Conservation (phyloP, 345 rosid genomes). For the Syzygium oleosum region DNA sequence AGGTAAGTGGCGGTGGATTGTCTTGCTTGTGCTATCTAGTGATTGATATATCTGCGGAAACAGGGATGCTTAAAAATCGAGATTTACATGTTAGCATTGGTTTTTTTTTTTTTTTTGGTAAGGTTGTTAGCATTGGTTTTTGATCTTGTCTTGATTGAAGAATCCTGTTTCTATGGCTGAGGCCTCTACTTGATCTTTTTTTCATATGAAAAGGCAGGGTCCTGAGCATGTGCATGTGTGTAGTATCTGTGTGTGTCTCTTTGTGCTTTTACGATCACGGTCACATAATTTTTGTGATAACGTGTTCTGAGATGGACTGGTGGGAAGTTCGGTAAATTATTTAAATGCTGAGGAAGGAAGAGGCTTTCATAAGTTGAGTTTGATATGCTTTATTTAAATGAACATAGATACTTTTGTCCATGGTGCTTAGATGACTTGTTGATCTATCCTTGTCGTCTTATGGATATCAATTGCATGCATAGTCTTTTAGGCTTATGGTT, state of each 20-base stretch:
- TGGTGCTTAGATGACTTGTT: not conserved
- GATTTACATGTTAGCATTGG: not conserved
- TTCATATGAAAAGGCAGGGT: not conserved
- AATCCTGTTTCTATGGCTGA: not conserved
- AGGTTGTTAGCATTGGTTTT: not conserved
- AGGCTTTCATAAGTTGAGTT: not conserved
- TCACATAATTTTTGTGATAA: not conserved
- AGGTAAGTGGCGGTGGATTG: constrained; percentile 32
- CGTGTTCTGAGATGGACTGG: not conserved
- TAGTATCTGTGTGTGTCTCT: not conserved
- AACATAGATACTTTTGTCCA: not conserved
- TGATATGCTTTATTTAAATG: not conserved
- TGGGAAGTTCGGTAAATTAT: not conserved
- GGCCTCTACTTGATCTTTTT: not conserved
- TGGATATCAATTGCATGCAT: not conserved
- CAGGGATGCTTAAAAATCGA: not conserved
- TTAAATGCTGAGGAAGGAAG: not conserved
- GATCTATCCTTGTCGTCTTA: not conserved
- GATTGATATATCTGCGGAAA: not conserved
- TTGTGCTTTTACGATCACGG: not conserved
- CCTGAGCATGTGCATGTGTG: not conserved
- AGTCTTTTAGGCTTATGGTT: not conserved
- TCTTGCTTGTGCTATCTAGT: not conserved
- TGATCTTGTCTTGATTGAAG: not conserved
- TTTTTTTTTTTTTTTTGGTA: too few species aligned